phyloP scores from a whole-genome alignment of 169 alveolate genomes.

The Plasmodium blacklocki region DNA sequence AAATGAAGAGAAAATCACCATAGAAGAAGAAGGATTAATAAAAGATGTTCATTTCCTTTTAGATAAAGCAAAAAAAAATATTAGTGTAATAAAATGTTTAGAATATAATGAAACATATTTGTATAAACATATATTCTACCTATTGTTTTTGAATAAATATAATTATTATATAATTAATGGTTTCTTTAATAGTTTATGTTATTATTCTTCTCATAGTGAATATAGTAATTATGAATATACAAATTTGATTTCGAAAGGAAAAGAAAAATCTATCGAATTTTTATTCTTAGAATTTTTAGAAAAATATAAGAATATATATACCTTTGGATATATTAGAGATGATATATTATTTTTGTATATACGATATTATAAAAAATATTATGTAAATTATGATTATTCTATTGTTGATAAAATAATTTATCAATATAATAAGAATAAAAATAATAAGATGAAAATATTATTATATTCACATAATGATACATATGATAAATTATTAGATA shows the following conservation, averaged over 20 bases:
- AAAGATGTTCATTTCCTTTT: slow-evolving; percentile 54
- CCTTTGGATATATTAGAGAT: slow-evolving; percentile 69
- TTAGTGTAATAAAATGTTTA: slow-evolving; percentile 71
- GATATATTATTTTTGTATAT: slow-evolving; percentile 60
- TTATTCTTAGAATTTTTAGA: slow-evolving; percentile 70
- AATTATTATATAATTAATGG: slow-evolving; percentile 60
- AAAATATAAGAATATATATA: slow-evolving; percentile 40
- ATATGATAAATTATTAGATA: background rate
- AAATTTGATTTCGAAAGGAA: slow-evolving; percentile 53
- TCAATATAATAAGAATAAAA: slow-evolving; percentile 7
- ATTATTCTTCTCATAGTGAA: slow-evolving; percentile 58
- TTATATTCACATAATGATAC: too few relatives aligned
- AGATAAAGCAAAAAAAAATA: slow-evolving; percentile 71
- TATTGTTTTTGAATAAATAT: slow-evolving; percentile 58
- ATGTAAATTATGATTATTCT: slow-evolving; percentile 22
- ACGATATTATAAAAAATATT: slow-evolving; percentile 55
- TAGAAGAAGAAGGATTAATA: slow-evolving; percentile 61
- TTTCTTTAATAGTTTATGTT: slow-evolving; percentile 54
- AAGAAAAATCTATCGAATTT: slow-evolving; percentile 48
- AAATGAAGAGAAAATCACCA: slow-evolving; percentile 29
- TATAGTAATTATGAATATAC: slow-evolving; percentile 75
- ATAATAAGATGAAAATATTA: background rate
- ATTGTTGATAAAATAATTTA: slow-evolving; percentile 16
- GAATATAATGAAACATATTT: slow-evolving; percentile 62
- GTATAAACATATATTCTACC: slow-evolving; percentile 51